phyloP scores from a whole-genome alignment of 805 yeast species.

The Naumovozyma castellii region DNA sequence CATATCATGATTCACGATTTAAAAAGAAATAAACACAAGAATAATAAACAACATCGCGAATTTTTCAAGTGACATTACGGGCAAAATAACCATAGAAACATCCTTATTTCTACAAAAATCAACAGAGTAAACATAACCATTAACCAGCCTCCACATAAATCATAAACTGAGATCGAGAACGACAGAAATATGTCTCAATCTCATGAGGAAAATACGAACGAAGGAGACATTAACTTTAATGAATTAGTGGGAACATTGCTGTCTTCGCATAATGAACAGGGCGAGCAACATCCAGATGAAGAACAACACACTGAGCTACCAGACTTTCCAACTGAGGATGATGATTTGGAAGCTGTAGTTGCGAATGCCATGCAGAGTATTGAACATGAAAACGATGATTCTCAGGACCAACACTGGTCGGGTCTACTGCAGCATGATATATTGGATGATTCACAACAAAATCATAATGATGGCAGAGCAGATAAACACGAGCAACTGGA shows the following conservation, averaged over 20 bases:
- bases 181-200: not conserved
- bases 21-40: not conserved
- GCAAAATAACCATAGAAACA: too few relatives aligned
- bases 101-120: too few relatives aligned
- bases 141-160: too few relatives aligned
- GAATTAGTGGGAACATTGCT: slow-evolving; percentile 28
- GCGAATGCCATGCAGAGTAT: slow-evolving; percentile 30
- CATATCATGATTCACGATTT: not conserved
- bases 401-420: slow-evolving; percentile 22
- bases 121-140: too few relatives aligned
- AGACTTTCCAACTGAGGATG: slow-evolving; percentile 11
- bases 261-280: slow-evolving; percentile 17
- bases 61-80: not conserved
- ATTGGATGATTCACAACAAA: slow-evolving; percentile 10
- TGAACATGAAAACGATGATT: slow-evolving; percentile 1
- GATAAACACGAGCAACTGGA: slow-evolving; percentile 16
- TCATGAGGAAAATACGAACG: slow-evolving; percentile 8
- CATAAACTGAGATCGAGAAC: too few relatives aligned
- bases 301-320: slow-evolving; percentile 12
- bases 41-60: not conserved
- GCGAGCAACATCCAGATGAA: not conserved
- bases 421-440: slow-evolving; percentile 24
- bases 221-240: slow-evolving; percentile 26
- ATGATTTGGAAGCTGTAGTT: slow-evolving; percentile 32
- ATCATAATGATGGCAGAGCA: slow-evolving; percentile 2